Conservation (phyloP, 257 asterid species). For the Leonotis leonurus region DNA sequence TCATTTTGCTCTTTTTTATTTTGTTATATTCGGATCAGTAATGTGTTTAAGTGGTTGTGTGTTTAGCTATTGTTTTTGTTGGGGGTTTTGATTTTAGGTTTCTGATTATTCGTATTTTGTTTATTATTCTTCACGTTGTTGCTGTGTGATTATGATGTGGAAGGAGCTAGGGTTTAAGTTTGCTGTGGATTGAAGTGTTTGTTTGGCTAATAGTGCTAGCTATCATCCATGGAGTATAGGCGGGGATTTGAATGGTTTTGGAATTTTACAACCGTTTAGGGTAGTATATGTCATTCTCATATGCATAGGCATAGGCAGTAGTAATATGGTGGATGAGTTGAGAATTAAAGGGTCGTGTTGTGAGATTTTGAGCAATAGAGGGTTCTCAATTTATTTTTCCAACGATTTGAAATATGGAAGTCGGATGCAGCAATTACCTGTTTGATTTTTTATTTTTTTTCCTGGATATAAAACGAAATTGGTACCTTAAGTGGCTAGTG, state of each 20-base stretch:
- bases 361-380: no score
- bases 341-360: neutral
- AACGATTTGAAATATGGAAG: neutral
- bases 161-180: constrained; percentile 16
- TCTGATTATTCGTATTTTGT: neutral
- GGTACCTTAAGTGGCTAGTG: neutral
- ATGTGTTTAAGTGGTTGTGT: neutral
- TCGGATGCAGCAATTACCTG: no score
- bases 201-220: neutral
- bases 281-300: neutral
- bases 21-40: neutral
- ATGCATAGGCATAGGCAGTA: no score
- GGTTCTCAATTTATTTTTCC: no score
- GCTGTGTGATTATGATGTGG: neutral
- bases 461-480: no score
- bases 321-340: neutral
- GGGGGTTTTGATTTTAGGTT: neutral
- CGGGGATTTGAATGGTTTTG: neutral
- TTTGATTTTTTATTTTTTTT: neutral
- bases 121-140: neutral
- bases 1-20: neutral
- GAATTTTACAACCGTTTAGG: neutral
- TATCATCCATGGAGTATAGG: neutral
- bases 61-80: neutral
- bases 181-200: neutral